Base-by-base conservation (phyloP, 805 yeast species). In the Torulaspora franciscae region DNA sequence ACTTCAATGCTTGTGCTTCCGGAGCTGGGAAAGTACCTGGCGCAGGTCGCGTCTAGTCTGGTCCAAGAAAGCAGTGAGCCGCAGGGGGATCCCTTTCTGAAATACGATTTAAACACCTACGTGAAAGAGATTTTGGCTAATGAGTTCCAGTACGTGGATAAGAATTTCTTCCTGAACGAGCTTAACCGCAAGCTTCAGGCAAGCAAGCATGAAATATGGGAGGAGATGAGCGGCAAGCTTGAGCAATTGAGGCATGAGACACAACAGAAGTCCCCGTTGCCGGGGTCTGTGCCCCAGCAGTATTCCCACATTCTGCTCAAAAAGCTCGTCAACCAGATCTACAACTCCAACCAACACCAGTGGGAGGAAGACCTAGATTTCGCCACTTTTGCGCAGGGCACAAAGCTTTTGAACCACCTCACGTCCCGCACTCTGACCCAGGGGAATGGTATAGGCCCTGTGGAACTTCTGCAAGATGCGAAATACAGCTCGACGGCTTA, bases 351-450 rank as follows among this genome's bases (percentile, higher is more conserved):
- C 28, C 56, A 55, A 32, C 63, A 61, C 34, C 66, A 61, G 49
- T 60, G 64, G 66, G 64, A 62, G 35, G 55, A 56, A 34, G 68
- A 66, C 43, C 42, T 67, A 17, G 67, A 68, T 50, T 65, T 65
- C 47, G 64, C 68, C 8, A 56, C 65, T 3, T 59, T 51, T 37
- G 55, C 59, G 1, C 65, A 61, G 34, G 74, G 73, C 3, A 67
- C 73, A 6, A 57, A 67, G 40, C 48, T 70, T 22, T 49, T 70
- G 24, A 66, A 67, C 43, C 65, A 63, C 43, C 45, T 68, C 32
- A 62, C 71, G 2, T 67, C 73, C 1, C 25, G 52, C 11, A 62
- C 68, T 1, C 67, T 63, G 43, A 43, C 48, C 23, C 42, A 53
- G 3, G 61, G 64, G 4, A 56, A 55, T 39, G 63, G 59, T 1